Evolutionary conservation across 805 yeast species (phyloP), one percentile per base, ranked within the genome.

Genomic region (Hanseniaspora lindneri): DNA sequence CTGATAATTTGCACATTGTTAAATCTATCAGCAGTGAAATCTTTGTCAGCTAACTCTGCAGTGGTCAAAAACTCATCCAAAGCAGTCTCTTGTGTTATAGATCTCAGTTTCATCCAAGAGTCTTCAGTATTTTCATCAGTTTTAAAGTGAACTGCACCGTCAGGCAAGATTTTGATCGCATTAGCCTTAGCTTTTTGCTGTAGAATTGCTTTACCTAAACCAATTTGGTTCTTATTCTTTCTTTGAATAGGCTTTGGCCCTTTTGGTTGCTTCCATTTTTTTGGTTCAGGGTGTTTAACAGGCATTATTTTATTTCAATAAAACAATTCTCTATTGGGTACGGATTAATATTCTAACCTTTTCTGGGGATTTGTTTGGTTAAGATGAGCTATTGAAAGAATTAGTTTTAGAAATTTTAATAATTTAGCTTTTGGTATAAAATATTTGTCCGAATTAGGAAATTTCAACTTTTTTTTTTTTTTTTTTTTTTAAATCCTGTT

Each of bases 21-120:
- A 51, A 79, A 73, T 59, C 81, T 79, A 55, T 89, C 96, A 3
- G 97, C 96, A 8, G 95, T 79, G 67, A 92, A 92, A 67, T 92
- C 97, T 19, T 89, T 87, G 60, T 87, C 95, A 2, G 96, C 96
- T 51, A 92, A 74, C 63, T 86, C 95, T 1, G 98, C 99, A 7
- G 96, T 89, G 59, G 80, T 82, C 59, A 92, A 74, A 64, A 92
- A 88, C 66, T 92, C 99, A 66, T 92, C 97, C 50, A 92, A 66
- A 1, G 96, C 81, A 56, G 82, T 77, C 63, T 92, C 97, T 58
- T 92, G 97, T 0, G 97, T 92, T 14, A 92, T 94, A 2, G 96
- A 87, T 61, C 92, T 76, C 59, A 92, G 68, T 54, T 87, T 85
- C 44, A 84, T 94, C 94, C 95, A 86, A 53, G 73, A 75, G 13